Conservation (phyloP, 1,284 basidiomycete species). For the Fistulinella cinereoalba region DNA sequence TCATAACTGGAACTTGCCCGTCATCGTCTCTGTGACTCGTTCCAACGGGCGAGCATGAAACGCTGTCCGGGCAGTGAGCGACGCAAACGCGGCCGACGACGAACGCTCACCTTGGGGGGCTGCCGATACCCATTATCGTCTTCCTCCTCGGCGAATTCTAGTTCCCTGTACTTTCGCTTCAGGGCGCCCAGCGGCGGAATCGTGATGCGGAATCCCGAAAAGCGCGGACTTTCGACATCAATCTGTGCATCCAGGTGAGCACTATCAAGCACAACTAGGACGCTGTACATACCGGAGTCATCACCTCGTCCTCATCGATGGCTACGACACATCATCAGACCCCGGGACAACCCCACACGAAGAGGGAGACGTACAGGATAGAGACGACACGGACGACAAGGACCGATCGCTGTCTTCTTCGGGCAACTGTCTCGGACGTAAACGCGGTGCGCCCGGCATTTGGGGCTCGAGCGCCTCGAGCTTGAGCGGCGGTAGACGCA, state of each 20-base stretch:
- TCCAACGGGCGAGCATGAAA: slow-evolving; percentile 11
- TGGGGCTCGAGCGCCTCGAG: slow-evolving; percentile 1
- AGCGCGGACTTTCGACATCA: too few relatives aligned
- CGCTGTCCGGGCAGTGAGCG: slow-evolving; percentile 7
- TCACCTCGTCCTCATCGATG: too few relatives aligned
- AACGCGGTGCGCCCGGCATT: slow-evolving; percentile 23
- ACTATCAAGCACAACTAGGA: neutral
- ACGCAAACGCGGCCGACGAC: neutral
- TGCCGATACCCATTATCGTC: neutral
- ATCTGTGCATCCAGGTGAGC: slow-evolving; percentile 9
- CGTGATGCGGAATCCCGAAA: slow-evolving; percentile 28
- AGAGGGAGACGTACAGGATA: slow-evolving; percentile 15
- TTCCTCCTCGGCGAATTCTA: slow-evolving; percentile 13
- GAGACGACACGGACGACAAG: slow-evolving; percentile 4
- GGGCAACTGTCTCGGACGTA: slow-evolving; percentile 26
- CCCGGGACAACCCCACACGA: neutral
- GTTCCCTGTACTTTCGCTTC: slow-evolving; percentile 32
- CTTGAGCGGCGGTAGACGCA: slow-evolving; percentile 22
- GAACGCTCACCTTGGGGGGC: slow-evolving; percentile 18
- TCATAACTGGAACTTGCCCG: neutral
- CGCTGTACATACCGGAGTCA: slow-evolving; percentile 19
- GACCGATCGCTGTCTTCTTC: slow-evolving; percentile 21
- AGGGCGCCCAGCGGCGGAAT: slow-evolving; percentile 15
- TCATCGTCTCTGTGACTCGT: slow-evolving; percentile 7
- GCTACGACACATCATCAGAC: slow-evolving; percentile 4